phyloP scores from a whole-genome alignment of 1,139 yeast species.

The Sugiyamaella pinicola region DNA sequence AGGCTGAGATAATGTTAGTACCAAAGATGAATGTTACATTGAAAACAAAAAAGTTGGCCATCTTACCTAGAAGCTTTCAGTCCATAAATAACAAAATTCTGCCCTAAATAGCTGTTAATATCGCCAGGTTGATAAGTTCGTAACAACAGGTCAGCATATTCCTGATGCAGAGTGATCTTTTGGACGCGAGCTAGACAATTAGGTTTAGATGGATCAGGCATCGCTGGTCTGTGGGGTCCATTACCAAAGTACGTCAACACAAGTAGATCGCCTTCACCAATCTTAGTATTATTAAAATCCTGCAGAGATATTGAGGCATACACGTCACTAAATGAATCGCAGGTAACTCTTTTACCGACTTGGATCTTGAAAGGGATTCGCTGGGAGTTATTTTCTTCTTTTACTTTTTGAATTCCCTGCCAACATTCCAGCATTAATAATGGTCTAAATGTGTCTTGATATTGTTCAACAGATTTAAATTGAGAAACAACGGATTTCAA shows the following conservation, averaged over 20 bases:
- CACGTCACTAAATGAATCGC: slow-evolving; percentile 87
- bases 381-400: slow-evolving; percentile 55
- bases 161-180: slow-evolving; percentile 57
- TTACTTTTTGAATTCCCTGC: slow-evolving; percentile 82
- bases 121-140: slow-evolving; percentile 57
- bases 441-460: slow-evolving; percentile 72
- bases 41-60: background rate
- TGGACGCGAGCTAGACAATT: slow-evolving; percentile 80
- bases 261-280: slow-evolving; percentile 77
- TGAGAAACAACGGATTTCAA: slow-evolving; percentile 12
- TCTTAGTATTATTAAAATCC: slow-evolving; percentile 53
- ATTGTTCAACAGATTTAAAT: slow-evolving; percentile 64
- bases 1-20: slow-evolving; percentile 43
- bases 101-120: slow-evolving; percentile 60
- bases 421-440: slow-evolving; percentile 86
- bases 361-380: slow-evolving; percentile 67
- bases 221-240: slow-evolving; percentile 37
- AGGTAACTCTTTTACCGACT: slow-evolving; percentile 78
- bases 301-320: slow-evolving; percentile 70
- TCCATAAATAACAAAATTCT: slow-evolving; percentile 64
- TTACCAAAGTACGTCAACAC: slow-evolving; percentile 55
- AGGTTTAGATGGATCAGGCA: slow-evolving; percentile 30
- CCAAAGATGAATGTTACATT: too few relatives aligned
- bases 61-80: slow-evolving; percentile 68
- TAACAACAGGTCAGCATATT: slow-evolving; percentile 70